phyloP scores from a whole-genome alignment of 257 asterid genomes.

The Eustoma russellianum region DNA sequence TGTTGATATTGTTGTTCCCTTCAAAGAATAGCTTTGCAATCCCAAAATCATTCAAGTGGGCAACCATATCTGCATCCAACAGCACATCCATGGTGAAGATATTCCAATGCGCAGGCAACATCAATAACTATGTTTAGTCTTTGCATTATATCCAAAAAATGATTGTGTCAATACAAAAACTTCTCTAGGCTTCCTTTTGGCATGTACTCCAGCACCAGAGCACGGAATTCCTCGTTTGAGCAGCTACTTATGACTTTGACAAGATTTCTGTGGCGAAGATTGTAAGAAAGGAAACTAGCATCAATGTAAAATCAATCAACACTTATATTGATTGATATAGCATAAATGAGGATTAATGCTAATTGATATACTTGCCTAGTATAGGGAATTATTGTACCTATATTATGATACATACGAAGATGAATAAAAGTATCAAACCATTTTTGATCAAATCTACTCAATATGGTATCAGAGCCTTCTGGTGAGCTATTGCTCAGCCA shows the following conservation, averaged over 20 bases:
- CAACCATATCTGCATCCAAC: slow-evolving; percentile 14
- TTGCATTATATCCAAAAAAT: slow-evolving; percentile 6
- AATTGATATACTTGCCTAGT: too few species aligned
- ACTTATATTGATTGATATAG: too few species aligned
- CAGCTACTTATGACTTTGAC: slow-evolving; percentile 20
- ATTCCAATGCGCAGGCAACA: slow-evolving; percentile 17
- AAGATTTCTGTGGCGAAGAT: slow-evolving; percentile 19
- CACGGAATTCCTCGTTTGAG: slow-evolving; percentile 20
- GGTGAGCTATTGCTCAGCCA: too few species aligned
- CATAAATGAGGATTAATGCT: too few species aligned
- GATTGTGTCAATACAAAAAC: slow-evolving; percentile 8
- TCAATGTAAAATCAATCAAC: too few species aligned
- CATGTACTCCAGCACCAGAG: slow-evolving; percentile 13
- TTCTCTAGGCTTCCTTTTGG: slow-evolving; percentile 14
- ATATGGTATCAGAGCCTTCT: too few species aligned
- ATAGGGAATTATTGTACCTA: too few species aligned
- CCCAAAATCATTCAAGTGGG: slow-evolving; percentile 27
- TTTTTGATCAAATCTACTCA: too few species aligned
- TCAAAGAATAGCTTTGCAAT: slow-evolving; percentile 12
- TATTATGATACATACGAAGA: too few species aligned
- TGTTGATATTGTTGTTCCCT: background rate
- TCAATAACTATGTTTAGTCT: slow-evolving; percentile 21
- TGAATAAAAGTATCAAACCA: too few species aligned
- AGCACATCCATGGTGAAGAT: slow-evolving; percentile 21
- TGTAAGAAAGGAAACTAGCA: too few species aligned